phyloP scores from a whole-genome alignment of 2,329 filamentous ascomycete genomes.

The Aphanoascus verrucosus region DNA sequence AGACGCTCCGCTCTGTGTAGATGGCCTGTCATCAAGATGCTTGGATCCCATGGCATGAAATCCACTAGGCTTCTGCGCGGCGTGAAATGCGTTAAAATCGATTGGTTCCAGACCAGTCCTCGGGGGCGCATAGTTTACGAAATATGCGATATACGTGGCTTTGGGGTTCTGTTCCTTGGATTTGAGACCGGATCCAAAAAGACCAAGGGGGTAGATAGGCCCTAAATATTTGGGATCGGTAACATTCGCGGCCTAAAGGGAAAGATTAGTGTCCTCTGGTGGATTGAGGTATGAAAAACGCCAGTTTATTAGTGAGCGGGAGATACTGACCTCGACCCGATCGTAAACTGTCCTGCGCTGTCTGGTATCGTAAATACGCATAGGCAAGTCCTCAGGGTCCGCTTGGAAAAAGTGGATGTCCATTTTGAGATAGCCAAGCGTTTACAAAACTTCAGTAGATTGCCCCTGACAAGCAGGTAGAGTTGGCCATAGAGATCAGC shows the following conservation, averaged over 20 bases:
- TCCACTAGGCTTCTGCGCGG: too few species aligned
- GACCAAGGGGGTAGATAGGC: constrained; percentile 17
- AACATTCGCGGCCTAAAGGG: constrained; percentile 33
- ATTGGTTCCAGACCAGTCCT: background rate
- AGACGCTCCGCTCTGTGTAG: too few species aligned
- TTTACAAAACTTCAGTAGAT: constrained; percentile 25
- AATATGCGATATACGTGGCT: constrained; percentile 36
- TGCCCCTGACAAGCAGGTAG: constrained; percentile 25
- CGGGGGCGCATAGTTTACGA: constrained; percentile 29
- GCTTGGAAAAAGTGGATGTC: constrained; percentile 24
- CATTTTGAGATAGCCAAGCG: constrained; percentile 19
- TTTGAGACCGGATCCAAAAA: constrained; percentile 29
- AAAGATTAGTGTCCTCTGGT: background rate
- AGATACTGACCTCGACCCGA: constrained; percentile 30
- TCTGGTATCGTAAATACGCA: background rate
- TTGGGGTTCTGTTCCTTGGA: constrained; percentile 25
- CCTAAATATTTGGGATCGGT: constrained; percentile 30
- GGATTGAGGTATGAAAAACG: background rate
- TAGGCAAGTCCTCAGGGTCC: constrained; percentile 21
- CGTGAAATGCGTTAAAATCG: background rate
- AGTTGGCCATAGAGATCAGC: constrained; percentile 34
- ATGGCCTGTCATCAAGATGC: too few species aligned
- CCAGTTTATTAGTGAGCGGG: background rate
- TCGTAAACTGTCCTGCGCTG: constrained; percentile 20
- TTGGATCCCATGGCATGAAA: too few species aligned